phyloP scores from a whole-genome alignment of 2,329 filamentous ascomycete species.

The Penicillium sp. region DNA sequence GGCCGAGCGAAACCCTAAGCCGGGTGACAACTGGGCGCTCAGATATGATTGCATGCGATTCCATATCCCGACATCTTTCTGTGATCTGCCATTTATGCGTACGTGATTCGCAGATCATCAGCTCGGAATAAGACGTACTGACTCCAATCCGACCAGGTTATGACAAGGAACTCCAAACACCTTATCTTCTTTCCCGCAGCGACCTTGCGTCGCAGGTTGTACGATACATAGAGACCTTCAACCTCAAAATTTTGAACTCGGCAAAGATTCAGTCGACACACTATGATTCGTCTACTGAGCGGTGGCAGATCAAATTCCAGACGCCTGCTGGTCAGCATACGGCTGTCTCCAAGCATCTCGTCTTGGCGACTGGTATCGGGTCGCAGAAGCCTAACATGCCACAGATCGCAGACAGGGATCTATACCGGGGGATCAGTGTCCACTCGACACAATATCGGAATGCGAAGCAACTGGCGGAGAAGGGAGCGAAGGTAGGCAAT shows the following conservation, averaged over 20 bases:
- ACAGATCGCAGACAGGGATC: conserved; percentile 4
- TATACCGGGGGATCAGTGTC: conserved; percentile 15
- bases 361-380: conserved; percentile 17
- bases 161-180: conserved; percentile 11
- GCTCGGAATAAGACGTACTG: no score
- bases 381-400: conserved; percentile 17
- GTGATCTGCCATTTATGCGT: conserved; percentile 37
- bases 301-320: conserved; percentile 27
- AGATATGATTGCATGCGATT: conserved; percentile 46
- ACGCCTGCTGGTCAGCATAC: conserved; percentile 10
- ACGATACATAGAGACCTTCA: conserved; percentile 28
- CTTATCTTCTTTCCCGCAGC: conserved; percentile 12
- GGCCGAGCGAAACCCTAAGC: conserved; percentile 40
- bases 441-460: conserved; percentile 14
- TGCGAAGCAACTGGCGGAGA: conserved; percentile 6
- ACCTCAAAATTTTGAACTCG: conserved; percentile 33
- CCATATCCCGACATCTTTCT: conserved; percentile 37
- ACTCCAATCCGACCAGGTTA: conserved; percentile 6
- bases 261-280: conserved; percentile 25
- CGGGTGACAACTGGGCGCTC: conserved; percentile 47
- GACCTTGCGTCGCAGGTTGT: conserved; percentile 16
- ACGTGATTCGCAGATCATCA: background rate
- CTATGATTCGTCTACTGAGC: conserved; percentile 19
- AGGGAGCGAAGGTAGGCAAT: conserved; percentile 11
- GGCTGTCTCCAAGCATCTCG: conserved; percentile 15